Percentiles rank a stretch among this genome's conserved stretches.
These are phyloP conservation scores for Cucumis melo DNA, from an alignment of 306 rosid genomes.

Conservation along the genomic window DNA sequence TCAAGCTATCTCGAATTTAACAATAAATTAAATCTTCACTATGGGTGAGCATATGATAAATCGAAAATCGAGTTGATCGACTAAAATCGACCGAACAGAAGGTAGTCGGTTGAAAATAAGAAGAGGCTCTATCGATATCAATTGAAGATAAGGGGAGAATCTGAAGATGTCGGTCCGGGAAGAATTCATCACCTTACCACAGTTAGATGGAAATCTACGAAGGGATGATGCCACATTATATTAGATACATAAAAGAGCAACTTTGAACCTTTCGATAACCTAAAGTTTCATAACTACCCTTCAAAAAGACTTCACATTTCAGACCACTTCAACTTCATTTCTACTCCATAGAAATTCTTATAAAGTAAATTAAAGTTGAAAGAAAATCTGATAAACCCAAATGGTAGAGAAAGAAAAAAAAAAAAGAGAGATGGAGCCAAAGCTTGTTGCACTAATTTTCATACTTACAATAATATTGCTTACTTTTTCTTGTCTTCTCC, in stretches of 20 bases:
- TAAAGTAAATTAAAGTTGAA: background rate
- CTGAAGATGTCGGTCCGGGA: no score
- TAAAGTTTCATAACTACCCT: background rate
- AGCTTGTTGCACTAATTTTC: background rate
- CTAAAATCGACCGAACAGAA: no score
- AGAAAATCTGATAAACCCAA: background rate
- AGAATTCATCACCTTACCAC: background rate
- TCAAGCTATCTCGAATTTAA: no score
- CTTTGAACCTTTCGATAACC: constrained; percentile 2
- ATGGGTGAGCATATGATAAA: no score
- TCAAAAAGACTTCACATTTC: background rate
- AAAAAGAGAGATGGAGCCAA: background rate
- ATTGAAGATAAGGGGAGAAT: no score
- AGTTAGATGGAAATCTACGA: background rate
- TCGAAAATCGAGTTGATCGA: no score
- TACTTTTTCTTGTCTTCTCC: constrained; percentile 6
- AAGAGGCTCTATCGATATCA: no score
- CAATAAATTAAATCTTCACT: no score
- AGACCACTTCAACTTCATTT: background rate
- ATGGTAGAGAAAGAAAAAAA: background rate
- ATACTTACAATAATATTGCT: background rate
- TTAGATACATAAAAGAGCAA: background rate
- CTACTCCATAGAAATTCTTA: background rate
- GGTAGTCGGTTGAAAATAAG: no score
- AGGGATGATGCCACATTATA: background rate